These are phyloP conservation scores for Fusarium armeniacum DNA, from an alignment of 2,329 filamentous ascomycete species.

Conservation along the genomic window DNA sequence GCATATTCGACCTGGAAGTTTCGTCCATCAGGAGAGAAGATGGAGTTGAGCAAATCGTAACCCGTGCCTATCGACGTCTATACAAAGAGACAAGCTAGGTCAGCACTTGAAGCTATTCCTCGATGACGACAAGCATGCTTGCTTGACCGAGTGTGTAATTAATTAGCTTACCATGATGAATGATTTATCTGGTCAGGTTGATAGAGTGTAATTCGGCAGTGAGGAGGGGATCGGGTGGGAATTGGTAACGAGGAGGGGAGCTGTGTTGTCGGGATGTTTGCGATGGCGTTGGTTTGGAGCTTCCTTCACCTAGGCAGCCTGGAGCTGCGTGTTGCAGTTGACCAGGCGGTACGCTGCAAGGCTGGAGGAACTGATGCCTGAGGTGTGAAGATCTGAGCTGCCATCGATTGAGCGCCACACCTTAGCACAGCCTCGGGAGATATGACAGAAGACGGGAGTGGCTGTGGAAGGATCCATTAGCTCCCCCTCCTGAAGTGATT, in stretches of 20 bases:
- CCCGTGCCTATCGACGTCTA: constrained; percentile 99
- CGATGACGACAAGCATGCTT: constrained; percentile 42
- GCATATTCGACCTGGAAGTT: constrained; percentile 99
- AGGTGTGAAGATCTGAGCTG: constrained; percentile 44
- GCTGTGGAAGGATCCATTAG: constrained; percentile 25
- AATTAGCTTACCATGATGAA: constrained; percentile 53
- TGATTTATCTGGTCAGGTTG: constrained; percentile 39
- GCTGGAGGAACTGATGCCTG: constrained; percentile 51
- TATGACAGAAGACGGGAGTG: constrained; percentile 45
- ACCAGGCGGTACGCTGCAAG: constrained; percentile 40
- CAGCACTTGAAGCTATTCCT: constrained; percentile 48
- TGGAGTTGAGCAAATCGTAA: constrained; percentile 99
- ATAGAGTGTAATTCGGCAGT: constrained; percentile 8
- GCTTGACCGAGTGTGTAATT: constrained; percentile 14
- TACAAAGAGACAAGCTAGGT: constrained; percentile 37
- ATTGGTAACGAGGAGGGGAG: constrained; percentile 39
- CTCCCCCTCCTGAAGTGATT: constrained; percentile 16
- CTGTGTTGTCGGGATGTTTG: constrained; percentile 38
- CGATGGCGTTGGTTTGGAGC: constrained; percentile 53
- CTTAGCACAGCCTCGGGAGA: constrained; percentile 13
- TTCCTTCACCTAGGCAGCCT: constrained; percentile 59
- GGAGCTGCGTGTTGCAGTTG: constrained; percentile 58
- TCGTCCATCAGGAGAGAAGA: constrained; percentile 98
- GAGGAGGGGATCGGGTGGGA: constrained; percentile 19
- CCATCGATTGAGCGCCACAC: constrained; percentile 13